Percentiles rank a stretch among this genome's conserved stretches.
phyloP scores from a whole-genome alignment of 2,329 filamentous ascomycete genomes.

The Trichoderma gracile region DNA sequence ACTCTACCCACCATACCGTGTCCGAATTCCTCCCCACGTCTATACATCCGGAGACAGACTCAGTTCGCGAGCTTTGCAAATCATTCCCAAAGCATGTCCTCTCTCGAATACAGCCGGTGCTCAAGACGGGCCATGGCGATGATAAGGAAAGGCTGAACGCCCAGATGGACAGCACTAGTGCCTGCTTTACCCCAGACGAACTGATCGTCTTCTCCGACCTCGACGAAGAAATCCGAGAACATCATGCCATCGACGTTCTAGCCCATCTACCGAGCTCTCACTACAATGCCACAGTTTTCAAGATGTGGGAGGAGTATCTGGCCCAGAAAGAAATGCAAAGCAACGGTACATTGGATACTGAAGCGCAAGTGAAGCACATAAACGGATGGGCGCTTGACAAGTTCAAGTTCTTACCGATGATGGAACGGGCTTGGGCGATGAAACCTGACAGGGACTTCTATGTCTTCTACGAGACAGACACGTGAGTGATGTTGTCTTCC shows the following conservation, averaged over 20 bases:
- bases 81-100: conserved; percentile 38
- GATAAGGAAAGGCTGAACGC: conserved; percentile 37
- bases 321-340: conserved; percentile 41
- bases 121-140: conserved; percentile 39
- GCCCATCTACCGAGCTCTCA: conserved; percentile 47
- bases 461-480: conserved; percentile 59
- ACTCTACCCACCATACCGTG: conserved; percentile 32
- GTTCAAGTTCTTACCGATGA: conserved; percentile 59
- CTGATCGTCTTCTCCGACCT: conserved; percentile 55
- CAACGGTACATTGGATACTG: conserved; percentile 38
- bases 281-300: conserved; percentile 30
- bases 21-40: conserved; percentile 37
- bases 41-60: conserved; percentile 31
- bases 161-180: conserved; percentile 54
- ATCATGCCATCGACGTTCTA: conserved; percentile 48
- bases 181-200: conserved; percentile 46
- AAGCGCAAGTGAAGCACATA: conserved; percentile 36
- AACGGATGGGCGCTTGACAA: conserved; percentile 56
- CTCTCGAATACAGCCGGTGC: conserved; percentile 37
- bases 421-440: conserved; percentile 50
- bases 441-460: conserved; percentile 54
- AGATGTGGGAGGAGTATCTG: conserved; percentile 38
- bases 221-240: conserved; percentile 46
- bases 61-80: conserved; percentile 34
- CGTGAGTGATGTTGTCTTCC: conserved; percentile 40